Conservation (phyloP, 495 filamentous ascomycete genomes). For the Mycothermus thermophilus region DNA sequence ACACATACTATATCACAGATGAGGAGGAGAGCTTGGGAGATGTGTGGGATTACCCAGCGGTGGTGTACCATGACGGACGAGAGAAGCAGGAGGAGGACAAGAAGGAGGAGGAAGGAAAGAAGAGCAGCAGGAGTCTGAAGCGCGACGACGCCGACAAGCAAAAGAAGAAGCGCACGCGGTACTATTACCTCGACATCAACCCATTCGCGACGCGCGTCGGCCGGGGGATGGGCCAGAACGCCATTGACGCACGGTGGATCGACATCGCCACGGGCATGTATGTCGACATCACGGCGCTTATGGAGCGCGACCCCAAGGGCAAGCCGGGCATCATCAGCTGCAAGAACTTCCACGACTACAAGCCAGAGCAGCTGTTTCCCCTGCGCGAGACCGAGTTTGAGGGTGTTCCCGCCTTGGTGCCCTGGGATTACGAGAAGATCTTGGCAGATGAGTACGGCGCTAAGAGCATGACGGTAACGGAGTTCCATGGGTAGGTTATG, state of each 20-base stretch:
- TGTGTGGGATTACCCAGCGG: background rate
- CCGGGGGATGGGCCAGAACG: conserved; percentile 54
- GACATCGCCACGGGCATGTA: conserved; percentile 64
- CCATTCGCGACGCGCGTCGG: conserved; percentile 46
- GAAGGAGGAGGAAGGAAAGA: background rate
- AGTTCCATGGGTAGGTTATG: conserved; percentile 49
- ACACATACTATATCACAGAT: conserved; percentile 35
- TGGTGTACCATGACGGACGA: too few species aligned
- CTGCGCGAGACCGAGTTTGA: conserved; percentile 67
- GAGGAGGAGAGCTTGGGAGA: too few species aligned
- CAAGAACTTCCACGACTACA: conserved; percentile 68
- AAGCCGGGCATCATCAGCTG: conserved; percentile 59
- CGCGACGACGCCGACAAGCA: too few species aligned
- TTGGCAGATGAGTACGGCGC: conserved; percentile 62
- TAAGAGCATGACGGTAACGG: conserved; percentile 47
- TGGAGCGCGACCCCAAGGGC: conserved; percentile 45
- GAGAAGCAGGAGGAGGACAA: conserved; percentile 2
- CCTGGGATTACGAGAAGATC: conserved; percentile 58
- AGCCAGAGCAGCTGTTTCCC: conserved; percentile 61
- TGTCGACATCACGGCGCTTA: conserved; percentile 77
- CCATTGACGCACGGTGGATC: conserved; percentile 81
- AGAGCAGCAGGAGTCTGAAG: background rate
- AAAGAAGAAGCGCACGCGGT: conserved; percentile 13
- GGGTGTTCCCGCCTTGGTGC: conserved; percentile 58
- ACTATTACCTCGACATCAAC: conserved; percentile 68